phyloP scores from a whole-genome alignment of 805 yeast species.

The Metschnikowia proteae region DNA sequence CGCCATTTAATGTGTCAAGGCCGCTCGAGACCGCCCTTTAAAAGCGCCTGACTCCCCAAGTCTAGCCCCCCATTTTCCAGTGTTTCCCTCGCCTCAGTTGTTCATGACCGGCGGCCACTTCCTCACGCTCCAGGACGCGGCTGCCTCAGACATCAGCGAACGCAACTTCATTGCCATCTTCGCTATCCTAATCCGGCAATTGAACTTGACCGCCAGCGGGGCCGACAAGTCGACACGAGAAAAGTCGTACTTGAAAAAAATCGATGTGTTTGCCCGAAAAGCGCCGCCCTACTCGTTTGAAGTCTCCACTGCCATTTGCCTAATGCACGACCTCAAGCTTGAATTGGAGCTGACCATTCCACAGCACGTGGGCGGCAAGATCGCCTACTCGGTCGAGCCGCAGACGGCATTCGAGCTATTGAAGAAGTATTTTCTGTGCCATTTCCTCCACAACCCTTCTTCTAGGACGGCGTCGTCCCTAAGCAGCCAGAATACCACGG shows the following conservation, averaged over 20 bases:
- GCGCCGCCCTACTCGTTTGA: constrained; percentile 52
- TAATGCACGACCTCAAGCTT: constrained; percentile 49
- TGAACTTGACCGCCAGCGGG: constrained; percentile 26
- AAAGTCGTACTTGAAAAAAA: neutral
- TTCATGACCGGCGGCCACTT: neutral
- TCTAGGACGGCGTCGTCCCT: constrained; percentile 60
- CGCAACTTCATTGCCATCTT: constrained; percentile 60
- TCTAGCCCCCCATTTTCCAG: neutral
- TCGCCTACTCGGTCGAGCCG: constrained; percentile 51
- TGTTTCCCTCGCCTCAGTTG: neutral
- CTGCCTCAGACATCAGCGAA: constrained; percentile 31
- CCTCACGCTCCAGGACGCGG: constrained; percentile 4
- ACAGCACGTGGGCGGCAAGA: constrained; percentile 45
- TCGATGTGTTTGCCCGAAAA: constrained; percentile 17
- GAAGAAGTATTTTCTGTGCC: constrained; percentile 53
- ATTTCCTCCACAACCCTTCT: constrained; percentile 68
- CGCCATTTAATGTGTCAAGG: neutral
- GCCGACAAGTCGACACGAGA: neutral
- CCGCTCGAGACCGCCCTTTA: neutral
- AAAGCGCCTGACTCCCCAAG: neutral
- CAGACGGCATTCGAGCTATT: constrained; percentile 46
- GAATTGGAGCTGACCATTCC: constrained; percentile 40
- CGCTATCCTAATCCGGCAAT: constrained; percentile 43
- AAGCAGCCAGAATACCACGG: constrained; percentile 31
- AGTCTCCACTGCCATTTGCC: constrained; percentile 45